These are phyloP conservation scores for Theobroma cacao DNA, from an alignment of 345 rosid genomes.

Conservation along the genomic window DNA sequence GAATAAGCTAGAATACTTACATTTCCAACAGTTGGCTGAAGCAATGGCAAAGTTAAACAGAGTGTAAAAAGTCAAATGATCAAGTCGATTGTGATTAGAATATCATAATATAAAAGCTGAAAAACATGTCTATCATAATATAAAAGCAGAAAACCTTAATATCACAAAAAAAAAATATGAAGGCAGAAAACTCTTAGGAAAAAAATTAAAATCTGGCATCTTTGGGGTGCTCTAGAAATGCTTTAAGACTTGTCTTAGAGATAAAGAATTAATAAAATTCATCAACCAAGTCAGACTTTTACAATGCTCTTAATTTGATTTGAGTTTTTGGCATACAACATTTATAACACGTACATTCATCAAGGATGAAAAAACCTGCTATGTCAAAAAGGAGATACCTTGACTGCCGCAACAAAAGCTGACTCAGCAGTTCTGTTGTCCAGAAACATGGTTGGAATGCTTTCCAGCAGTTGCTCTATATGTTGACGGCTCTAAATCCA, in stretches of 20 bases:
- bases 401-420: constrained; percentile 88
- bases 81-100: not conserved
- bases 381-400: constrained; percentile 42
- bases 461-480: constrained; percentile 82
- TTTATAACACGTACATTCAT: not conserved
- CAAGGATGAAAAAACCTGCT: not conserved
- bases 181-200: not conserved
- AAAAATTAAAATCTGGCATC: not conserved
- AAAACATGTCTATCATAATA: not conserved
- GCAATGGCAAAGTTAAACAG: not conserved
- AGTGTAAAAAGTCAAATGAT: not conserved
- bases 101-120: too few species aligned
- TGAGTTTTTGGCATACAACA: not conserved
- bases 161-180: not conserved
- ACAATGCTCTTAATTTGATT: not conserved
- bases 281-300: not conserved
- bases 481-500: constrained; percentile 79
- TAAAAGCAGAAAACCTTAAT: not conserved
- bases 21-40: not conserved
- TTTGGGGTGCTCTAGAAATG: not conserved
- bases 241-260: not conserved
- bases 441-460: constrained; percentile 88
- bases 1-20: not conserved
- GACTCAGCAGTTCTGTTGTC: constrained; percentile 82
- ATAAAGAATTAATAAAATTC: not conserved